A percentile compares a stretch with the other conserved stretches of the same genome.
Evolutionary conservation across 805 yeast genomes (phyloP).

Genomic region (Wickerhamomyces bisporus): DNA sequence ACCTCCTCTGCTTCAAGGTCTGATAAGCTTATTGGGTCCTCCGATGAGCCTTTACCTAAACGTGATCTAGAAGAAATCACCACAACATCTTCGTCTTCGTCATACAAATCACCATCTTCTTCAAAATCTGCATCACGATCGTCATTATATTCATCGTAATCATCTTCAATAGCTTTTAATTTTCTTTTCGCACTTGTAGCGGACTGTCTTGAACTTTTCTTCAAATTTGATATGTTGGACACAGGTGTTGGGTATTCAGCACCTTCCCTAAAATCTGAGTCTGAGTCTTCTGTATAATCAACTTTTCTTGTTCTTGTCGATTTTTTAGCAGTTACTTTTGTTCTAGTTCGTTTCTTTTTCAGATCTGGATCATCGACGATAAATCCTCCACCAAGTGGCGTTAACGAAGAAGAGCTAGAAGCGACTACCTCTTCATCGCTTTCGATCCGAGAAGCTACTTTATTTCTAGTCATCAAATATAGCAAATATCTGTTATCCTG

Average conservation of each 20-base stretch:
- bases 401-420: neutral
- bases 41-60: slow-evolving; percentile 8
- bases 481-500: too few relatives aligned
- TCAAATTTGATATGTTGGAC: neutral
- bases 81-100: slow-evolving; percentile 25
- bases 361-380: slow-evolving; percentile 23
- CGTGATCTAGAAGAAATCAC: slow-evolving; percentile 5
- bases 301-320: slow-evolving; percentile 1
- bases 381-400: slow-evolving; percentile 21
- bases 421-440: neutral
- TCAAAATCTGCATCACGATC: slow-evolving; percentile 22
- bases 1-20: slow-evolving; percentile 18
- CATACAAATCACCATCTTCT: slow-evolving; percentile 19
- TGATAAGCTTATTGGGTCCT: slow-evolving; percentile 13
- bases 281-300: slow-evolving; percentile 2
- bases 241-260: slow-evolving; percentile 8
- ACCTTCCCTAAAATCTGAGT: neutral
- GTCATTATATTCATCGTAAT: slow-evolving; percentile 29
- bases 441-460: neutral
- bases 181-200: slow-evolving; percentile 24
- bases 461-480: too few relatives aligned
- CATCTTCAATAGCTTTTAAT: slow-evolving; percentile 24
- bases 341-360: slow-evolving; percentile 10
- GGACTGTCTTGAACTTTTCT: slow-evolving; percentile 21
- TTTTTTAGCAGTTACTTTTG: neutral